phyloP scores from a whole-genome alignment of 495 filamentous ascomycete genomes.

The Sabuloglossum arenarium region DNA sequence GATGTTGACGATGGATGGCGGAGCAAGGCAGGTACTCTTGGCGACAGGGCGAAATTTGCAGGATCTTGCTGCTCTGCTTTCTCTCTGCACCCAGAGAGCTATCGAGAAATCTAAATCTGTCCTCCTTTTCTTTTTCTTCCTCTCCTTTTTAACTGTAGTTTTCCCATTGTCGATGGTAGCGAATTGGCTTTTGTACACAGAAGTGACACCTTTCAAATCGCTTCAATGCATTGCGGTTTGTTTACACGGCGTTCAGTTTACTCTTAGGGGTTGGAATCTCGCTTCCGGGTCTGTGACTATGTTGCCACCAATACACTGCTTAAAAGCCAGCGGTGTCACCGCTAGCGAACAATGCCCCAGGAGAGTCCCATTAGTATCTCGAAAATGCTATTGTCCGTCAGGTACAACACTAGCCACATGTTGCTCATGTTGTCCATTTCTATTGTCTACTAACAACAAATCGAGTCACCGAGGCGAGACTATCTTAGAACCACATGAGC shows the following conservation, averaged over 20 bases:
- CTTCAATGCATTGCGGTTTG: conserved; percentile 11
- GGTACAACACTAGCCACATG: too few relatives aligned
- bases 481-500: too few relatives aligned
- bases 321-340: too few relatives aligned
- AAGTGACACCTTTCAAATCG: not conserved
- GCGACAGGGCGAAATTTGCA: not conserved
- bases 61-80: not conserved
- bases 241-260: conserved; percentile 5
- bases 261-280: not conserved
- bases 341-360: too few relatives aligned
- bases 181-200: not conserved
- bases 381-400: too few relatives aligned
- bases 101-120: not conserved
- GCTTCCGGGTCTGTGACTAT: not conserved
- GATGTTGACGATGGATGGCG: not conserved
- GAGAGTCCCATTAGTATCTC: too few relatives aligned
- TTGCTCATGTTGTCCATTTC: too few relatives aligned
- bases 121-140: not conserved
- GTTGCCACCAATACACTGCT: not conserved
- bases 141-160: not conserved
- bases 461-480: too few relatives aligned
- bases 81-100: not conserved
- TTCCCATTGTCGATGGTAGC: not conserved
- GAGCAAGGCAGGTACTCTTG: not conserved
- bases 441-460: too few relatives aligned